These are phyloP conservation scores for Neltuma alba DNA, from an alignment of 306 rosid species.

Conservation along the genomic window DNA sequence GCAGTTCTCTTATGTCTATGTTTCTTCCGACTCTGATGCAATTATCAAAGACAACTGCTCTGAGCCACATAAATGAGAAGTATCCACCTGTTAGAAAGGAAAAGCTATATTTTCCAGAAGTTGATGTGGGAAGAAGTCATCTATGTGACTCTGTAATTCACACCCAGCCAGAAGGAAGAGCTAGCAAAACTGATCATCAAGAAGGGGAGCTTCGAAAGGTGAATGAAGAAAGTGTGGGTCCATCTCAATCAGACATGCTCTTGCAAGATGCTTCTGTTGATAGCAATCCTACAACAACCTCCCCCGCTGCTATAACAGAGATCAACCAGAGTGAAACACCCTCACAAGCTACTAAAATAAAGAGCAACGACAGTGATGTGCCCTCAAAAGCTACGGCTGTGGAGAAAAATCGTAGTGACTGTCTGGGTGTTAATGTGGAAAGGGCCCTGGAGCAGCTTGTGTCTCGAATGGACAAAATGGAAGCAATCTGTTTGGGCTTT, in stretches of 20 bases:
- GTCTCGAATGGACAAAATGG: slow-evolving; percentile 76
- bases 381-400: slow-evolving; percentile 37
- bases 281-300: slow-evolving; percentile 35
- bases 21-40: slow-evolving; percentile 80
- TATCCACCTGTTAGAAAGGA: slow-evolving; percentile 43
- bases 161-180: slow-evolving; percentile 43
- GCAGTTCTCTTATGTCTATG: slow-evolving; percentile 82
- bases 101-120: slow-evolving; percentile 34
- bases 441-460: slow-evolving; percentile 58
- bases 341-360: slow-evolving; percentile 29
- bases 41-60: slow-evolving; percentile 62
- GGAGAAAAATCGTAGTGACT: slow-evolving; percentile 41
- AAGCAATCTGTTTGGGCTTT: slow-evolving; percentile 70
- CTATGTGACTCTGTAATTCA: slow-evolving; percentile 42
- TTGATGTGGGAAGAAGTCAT: slow-evolving; percentile 36
- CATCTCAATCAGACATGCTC: slow-evolving; percentile 39
- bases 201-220: slow-evolving; percentile 46
- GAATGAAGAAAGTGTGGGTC: slow-evolving; percentile 38
- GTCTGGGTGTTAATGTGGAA: slow-evolving; percentile 44
- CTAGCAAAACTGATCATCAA: slow-evolving; percentile 34
- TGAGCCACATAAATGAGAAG: slow-evolving; percentile 31
- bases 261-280: slow-evolving; percentile 47
- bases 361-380: slow-evolving; percentile 36
- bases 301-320: slow-evolving; percentile 37
- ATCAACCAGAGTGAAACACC: slow-evolving; percentile 27